Conservation (phyloP, 345 rosid species). For the Hypericum perforatum region DNA sequence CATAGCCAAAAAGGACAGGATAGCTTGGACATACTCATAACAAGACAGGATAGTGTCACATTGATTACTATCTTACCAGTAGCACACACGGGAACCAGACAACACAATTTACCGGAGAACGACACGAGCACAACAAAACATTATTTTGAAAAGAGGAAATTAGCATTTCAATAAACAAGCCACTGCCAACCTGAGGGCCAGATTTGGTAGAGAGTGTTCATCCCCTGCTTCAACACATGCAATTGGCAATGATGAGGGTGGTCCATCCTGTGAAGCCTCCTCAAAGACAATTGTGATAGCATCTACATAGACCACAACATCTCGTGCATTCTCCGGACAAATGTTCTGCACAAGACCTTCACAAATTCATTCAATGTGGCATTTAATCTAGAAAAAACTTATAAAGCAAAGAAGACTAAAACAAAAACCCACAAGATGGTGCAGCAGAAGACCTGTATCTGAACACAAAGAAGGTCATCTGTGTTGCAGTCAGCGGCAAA, state of each 20-base stretch:
- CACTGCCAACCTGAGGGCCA: constrained; percentile 70
- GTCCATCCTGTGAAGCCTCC: constrained; percentile 67
- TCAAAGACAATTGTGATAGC: constrained; percentile 81
- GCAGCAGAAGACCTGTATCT: constrained; percentile 57
- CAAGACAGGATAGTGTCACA: too few species aligned
- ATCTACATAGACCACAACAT: constrained; percentile 70
- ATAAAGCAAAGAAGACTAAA: background rate
- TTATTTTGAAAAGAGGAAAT: constrained; percentile 11
- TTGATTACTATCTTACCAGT: too few species aligned
- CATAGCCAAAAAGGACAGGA: too few species aligned
- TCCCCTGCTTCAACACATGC: constrained; percentile 91
- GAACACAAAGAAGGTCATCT: constrained; percentile 89
- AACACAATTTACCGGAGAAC: too few species aligned
- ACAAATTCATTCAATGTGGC: background rate
- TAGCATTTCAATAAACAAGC: constrained; percentile 14
- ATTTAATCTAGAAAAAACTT: constrained; percentile 1
- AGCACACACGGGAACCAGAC: too few species aligned
- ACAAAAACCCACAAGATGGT: constrained; percentile 4
- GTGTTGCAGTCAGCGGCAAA: constrained; percentile 85
- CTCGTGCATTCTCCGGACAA: constrained; percentile 60
- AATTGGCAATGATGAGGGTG: constrained; percentile 71
- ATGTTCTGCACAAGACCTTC: constrained; percentile 55
- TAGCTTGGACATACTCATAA: too few species aligned
- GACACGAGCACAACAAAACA: background rate
- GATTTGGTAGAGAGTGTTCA: constrained; percentile 67